Evolutionary conservation across 805 yeast genomes (phyloP).

Genomic region (Hyphopichia homilentoma): DNA sequence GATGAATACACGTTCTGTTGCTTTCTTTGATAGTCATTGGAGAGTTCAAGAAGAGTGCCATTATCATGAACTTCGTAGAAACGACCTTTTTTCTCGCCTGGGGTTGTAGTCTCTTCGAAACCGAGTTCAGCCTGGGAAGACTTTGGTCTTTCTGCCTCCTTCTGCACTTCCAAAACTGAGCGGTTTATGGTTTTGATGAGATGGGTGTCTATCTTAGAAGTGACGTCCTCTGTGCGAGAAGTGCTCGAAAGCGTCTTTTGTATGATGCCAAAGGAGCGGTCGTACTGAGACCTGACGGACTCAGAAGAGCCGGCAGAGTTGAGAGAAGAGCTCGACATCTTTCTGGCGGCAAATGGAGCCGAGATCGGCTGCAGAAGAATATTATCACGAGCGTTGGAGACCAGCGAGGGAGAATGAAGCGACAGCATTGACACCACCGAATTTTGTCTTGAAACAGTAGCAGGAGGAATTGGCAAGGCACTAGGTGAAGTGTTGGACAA

Average conservation of each 20-base stretch:
- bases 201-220: background rate
- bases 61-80: background rate
- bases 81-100: background rate
- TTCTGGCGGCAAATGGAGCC: slow-evolving; percentile 2
- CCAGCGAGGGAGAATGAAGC: slow-evolving; percentile 6
- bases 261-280: slow-evolving; percentile 10
- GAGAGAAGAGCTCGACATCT: slow-evolving; percentile 6
- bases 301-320: slow-evolving; percentile 10
- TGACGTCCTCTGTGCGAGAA: background rate
- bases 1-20: slow-evolving; percentile 10
- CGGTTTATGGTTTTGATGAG: slow-evolving; percentile 9
- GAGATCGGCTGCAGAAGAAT: slow-evolving; percentile 4
- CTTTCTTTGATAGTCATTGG: slow-evolving; percentile 5
- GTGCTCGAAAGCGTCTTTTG: slow-evolving; percentile 9
- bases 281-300: slow-evolving; percentile 10
- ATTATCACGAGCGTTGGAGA: slow-evolving; percentile 2
- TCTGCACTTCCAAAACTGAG: slow-evolving; percentile 3
- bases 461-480: background rate
- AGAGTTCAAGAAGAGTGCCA: background rate
- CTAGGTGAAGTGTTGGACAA: background rate
- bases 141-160: slow-evolving; percentile 13
- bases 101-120: background rate
- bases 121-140: slow-evolving; percentile 20
- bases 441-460: background rate
- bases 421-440: background rate